Evolutionary conservation across 495 filamentous ascomycete species (phyloP).

Genomic region (Penicillium paxilli): DNA sequence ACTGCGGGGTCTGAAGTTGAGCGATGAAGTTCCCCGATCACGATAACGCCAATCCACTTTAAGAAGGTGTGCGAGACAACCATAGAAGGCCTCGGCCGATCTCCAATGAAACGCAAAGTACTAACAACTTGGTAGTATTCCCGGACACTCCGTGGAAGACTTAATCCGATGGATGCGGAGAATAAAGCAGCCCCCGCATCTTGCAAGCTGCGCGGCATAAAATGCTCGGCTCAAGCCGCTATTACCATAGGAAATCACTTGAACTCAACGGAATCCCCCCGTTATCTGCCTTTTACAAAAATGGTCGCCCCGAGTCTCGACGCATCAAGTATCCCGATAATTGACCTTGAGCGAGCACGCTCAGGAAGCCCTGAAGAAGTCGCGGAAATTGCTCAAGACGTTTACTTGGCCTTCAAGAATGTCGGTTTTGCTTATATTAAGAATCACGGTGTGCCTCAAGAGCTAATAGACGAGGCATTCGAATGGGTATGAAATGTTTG

Average conservation of each 20-base stretch:
- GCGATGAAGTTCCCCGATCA: conserved; percentile 1
- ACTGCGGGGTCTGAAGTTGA: not conserved
- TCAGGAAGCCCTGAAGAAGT: not conserved
- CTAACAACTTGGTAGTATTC: too few species aligned
- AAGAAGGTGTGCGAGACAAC: conserved; percentile 5
- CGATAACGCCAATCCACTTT: conserved; percentile 5
- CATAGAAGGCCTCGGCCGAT: conserved; percentile 1
- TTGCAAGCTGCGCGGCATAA: not conserved
- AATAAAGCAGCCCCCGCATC: not conserved
- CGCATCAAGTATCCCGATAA: conserved; percentile 1
- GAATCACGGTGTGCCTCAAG: conserved; percentile 8
- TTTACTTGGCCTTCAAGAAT: conserved; percentile 10
- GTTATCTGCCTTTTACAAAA: not conserved
- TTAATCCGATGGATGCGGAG: not conserved
- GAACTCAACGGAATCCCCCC: not conserved
- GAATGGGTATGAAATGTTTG: conserved; percentile 2
- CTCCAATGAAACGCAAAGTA: conserved; percentile 1
- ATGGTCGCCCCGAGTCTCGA: not conserved
- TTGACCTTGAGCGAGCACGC: conserved; percentile 2
- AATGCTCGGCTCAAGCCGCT: not conserved
- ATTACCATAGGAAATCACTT: not conserved
- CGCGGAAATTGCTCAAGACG: conserved; percentile 1
- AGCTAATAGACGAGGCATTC: conserved; percentile 11
- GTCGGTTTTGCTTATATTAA: conserved; percentile 14
- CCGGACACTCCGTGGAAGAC: too few species aligned